Conservation (phyloP, 164 flowering plant genomes). For the Brasenia schreberi region DNA sequence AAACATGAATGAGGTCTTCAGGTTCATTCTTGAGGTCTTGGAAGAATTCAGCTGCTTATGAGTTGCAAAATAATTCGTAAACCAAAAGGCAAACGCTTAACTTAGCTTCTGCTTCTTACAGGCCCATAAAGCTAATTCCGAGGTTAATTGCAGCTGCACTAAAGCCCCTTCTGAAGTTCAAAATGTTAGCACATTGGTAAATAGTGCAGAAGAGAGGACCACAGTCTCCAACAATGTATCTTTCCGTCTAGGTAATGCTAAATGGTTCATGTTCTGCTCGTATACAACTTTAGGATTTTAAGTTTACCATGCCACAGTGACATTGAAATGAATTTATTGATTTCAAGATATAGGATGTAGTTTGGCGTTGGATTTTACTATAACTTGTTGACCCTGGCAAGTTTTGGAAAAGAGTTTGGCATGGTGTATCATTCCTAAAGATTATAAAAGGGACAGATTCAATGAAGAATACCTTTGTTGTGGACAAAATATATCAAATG, state of each 20-base stretch:
- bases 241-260: not conserved
- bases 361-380: not conserved
- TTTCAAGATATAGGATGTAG: not conserved
- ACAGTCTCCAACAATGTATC: not conserved
- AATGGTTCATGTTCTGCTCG: not conserved
- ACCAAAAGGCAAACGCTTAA: not conserved
- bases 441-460: too few species aligned
- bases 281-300: not conserved
- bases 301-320: not conserved
- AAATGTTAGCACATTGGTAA: not conserved
- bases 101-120: not conserved
- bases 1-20: too few species aligned
- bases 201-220: not conserved
- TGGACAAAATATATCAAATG: too few species aligned
- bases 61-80: not conserved
- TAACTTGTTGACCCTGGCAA: too few species aligned
- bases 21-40: too few species aligned
- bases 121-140: not conserved
- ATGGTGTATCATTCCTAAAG: not conserved
- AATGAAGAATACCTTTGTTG: too few species aligned
- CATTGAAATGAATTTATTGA: not conserved
- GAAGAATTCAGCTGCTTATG: not conserved
- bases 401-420: not conserved
- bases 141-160: not conserved
- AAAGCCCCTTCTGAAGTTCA: not conserved